Base-by-base conservation (phyloP, 2,329 filamentous ascomycete genomes). In the Zopfia rhizophila region DNA sequence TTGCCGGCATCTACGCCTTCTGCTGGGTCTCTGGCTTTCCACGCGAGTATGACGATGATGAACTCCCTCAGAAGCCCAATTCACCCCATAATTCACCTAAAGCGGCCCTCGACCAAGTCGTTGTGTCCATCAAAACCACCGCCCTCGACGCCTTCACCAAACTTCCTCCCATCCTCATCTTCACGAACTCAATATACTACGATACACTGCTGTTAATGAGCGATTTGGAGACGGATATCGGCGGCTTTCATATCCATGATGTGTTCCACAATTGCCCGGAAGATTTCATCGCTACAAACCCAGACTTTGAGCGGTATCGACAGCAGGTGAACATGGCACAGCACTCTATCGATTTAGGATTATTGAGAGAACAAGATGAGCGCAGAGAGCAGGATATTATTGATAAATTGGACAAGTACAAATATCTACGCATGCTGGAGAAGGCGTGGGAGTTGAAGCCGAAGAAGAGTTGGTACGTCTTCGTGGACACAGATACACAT, bases 401-500 rank as follows among this genome's bases (percentile, higher is more conserved):
- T 48, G 29, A 30, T 1, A 53, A 45, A 11, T 45, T 75, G 49
- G 63, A 72, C 45, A 73, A 72, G 39, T 74, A 70, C 63, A 74
- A 73, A 52, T 63, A 69, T 14, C 48, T 75, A 21, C 69, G 70
- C 21, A 62, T 70, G 32, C 56, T 74, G 49, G 58, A 69, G 11
- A 53, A 60, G 18, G 63, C 71, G 4, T 66, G 69, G 47, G 57
- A 68, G 8, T 58, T 70, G 38, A 57, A 67, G 25, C 76, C 77
- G 2, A 66, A 80, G 18, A 76, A 78, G 31, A 79, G 78, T 42
- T 85, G 82, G 82, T 85, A 77, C 49, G 69, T 83, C 43, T 85
- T 85, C 60, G 76, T 83, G 33, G 82, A 84, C 54, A 77, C 80
- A 0, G 82, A 85, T 58, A 84, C 81, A 0, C 84, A 82, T 53